phyloP scores from a whole-genome alignment of 805 yeast species.

The Barnettozyma siamensis region DNA sequence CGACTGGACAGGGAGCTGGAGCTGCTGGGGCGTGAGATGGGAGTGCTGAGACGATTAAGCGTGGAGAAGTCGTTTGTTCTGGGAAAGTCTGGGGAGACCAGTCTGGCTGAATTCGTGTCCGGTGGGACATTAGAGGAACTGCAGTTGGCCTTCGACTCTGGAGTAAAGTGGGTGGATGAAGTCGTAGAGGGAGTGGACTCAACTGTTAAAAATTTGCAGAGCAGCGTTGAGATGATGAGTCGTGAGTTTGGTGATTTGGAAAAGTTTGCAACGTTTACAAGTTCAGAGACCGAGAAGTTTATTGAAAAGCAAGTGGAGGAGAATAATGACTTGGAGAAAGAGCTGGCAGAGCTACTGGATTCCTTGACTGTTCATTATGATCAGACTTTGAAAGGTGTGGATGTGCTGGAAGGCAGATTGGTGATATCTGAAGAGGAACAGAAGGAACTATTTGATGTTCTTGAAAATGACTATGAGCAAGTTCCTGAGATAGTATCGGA shows the following conservation, averaged over 20 bases:
- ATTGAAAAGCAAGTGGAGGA: conserved; percentile 29
- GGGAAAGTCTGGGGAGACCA: conserved; percentile 21
- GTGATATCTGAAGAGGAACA: conserved; percentile 27
- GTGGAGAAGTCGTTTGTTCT: conserved; percentile 26
- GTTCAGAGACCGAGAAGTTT: conserved; percentile 6
- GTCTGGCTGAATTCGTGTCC: conserved; percentile 45
- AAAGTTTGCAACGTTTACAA: conserved; percentile 24
- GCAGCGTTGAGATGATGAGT: not conserved
- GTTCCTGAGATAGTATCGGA: conserved; percentile 49
- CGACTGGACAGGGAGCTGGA: conserved; percentile 27
- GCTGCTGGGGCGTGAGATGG: conserved; percentile 29
- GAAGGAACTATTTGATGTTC: conserved; percentile 38
- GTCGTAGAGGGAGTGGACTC: conserved; percentile 26
- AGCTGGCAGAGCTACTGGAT: conserved; percentile 61
- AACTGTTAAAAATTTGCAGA: conserved; percentile 17
- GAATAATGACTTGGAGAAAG: conserved; percentile 51
- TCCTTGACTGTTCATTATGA: conserved; percentile 80
- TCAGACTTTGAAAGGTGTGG: conserved; percentile 53
- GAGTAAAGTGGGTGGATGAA: conserved; percentile 11
- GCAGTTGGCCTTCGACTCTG: conserved; percentile 18
- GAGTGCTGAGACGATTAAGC: conserved; percentile 29
- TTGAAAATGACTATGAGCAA: conserved; percentile 49
- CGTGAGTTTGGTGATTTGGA: conserved; percentile 20
- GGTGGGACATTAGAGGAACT: conserved; percentile 28
- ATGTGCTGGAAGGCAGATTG: conserved; percentile 29